These are phyloP conservation scores for Umbelopsis sp. DNA, from an alignment of 192 early-diverging fungal species.

Conservation along the genomic window DNA sequence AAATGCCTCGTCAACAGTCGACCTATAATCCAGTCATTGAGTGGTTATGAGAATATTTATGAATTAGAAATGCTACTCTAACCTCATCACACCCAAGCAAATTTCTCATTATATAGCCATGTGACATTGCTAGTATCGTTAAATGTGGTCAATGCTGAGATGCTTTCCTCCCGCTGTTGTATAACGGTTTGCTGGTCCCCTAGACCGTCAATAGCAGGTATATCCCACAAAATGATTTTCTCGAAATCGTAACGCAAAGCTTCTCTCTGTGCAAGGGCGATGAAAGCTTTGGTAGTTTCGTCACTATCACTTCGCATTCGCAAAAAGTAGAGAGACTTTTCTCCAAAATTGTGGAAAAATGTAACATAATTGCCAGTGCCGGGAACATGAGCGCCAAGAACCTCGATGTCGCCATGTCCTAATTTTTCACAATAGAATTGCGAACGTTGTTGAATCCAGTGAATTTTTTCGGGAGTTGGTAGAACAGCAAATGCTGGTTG, in stretches of 20 bases:
- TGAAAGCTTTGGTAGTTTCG: neutral
- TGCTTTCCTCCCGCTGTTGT: neutral
- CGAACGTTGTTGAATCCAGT: slow-evolving; percentile 1
- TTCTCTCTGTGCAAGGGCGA: slow-evolving; percentile 10
- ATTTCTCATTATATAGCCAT: slow-evolving; percentile 22
- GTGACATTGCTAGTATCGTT: neutral
- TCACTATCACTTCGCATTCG: slow-evolving; percentile 24
- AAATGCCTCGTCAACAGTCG: too few relatives aligned
- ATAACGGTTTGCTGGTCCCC: neutral
- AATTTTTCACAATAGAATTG: neutral
- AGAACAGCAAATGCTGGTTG: neutral
- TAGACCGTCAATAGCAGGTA: neutral
- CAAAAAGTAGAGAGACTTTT: neutral
- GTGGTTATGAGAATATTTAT: too few relatives aligned
- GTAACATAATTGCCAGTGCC: slow-evolving; percentile 14
- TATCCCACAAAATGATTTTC: slow-evolving; percentile 16
- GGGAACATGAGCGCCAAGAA: slow-evolving; percentile 12
- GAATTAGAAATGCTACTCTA: too few relatives aligned
- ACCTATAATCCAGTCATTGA: too few relatives aligned
- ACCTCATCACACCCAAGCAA: slow-evolving; percentile 6
- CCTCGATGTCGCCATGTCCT: neutral
- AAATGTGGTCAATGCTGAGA: slow-evolving; percentile 2
- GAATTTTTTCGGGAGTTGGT: neutral
- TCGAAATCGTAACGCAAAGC: slow-evolving; percentile 7
- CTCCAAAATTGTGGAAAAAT: slow-evolving; percentile 9